These are phyloP conservation scores for Hyphodiscus sp. DNA, from an alignment of 2,329 filamentous ascomycete species.

Conservation along the genomic window DNA sequence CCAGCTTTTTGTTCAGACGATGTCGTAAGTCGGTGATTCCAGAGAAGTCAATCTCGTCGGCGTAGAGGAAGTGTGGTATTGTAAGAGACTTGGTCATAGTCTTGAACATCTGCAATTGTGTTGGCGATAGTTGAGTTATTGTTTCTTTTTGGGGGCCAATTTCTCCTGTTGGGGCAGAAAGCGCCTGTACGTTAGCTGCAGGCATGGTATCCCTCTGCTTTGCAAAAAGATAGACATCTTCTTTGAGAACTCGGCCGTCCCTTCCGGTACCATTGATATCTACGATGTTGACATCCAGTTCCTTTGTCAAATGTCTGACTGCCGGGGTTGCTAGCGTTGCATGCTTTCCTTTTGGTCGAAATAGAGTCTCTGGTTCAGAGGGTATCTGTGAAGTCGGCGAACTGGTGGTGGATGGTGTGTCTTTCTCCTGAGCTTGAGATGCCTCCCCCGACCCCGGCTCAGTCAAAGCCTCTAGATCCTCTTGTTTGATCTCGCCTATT, in stretches of 20 bases:
- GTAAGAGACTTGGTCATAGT: conserved; percentile 85
- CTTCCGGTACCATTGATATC: conserved; percentile 80
- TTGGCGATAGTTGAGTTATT: conserved; percentile 61
- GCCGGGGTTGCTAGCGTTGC: conserved; percentile 82
- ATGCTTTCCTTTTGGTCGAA: conserved; percentile 46
- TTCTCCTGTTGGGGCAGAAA: conserved; percentile 9
- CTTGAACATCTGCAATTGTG: conserved; percentile 94
- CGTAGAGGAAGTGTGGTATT: conserved; percentile 95
- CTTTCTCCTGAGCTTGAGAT: conserved; percentile 8
- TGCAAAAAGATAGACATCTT: conserved; percentile 74
- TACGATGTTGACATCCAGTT: conserved; percentile 69
- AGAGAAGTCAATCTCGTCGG: conserved; percentile 81
- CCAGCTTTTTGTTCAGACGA: conserved; percentile 63
- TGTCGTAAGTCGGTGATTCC: conserved; percentile 65
- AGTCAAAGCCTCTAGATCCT: conserved; percentile 43
- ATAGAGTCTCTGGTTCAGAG: conserved; percentile 1
- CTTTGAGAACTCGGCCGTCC: conserved; percentile 86
- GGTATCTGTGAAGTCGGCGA: not conserved
- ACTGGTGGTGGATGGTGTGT: not conserved
- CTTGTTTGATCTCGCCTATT: conserved; percentile 63
- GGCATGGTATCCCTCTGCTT: conserved; percentile 42
- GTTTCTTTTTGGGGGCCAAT: conserved; percentile 57
- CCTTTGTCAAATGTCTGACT: conserved; percentile 80
- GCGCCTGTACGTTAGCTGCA: conserved; percentile 16
- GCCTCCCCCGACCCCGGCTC: conserved; percentile 22